These are phyloP conservation scores for Noccaea bulbosa DNA, from an alignment of 345 rosid species.

Conservation along the genomic window DNA sequence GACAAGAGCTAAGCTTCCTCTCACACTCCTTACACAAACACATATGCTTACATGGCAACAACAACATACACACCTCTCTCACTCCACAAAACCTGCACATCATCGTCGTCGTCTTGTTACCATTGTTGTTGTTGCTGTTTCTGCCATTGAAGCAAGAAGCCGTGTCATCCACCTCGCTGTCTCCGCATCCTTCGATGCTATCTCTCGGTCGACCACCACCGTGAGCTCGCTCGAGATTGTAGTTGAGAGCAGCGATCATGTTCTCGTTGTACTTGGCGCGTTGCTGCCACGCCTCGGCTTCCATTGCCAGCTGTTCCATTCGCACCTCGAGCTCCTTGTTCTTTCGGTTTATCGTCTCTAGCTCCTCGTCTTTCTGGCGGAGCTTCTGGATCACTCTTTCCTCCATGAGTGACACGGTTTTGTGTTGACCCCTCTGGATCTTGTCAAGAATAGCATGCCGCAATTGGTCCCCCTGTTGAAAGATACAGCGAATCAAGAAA, in stretches of 20 bases:
- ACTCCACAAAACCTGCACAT: slow-evolving; percentile 79
- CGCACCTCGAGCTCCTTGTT: slow-evolving; percentile 78
- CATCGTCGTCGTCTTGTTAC: slow-evolving; percentile 16
- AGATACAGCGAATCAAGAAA: slow-evolving; percentile 10
- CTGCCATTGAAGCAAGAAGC: slow-evolving; percentile 80
- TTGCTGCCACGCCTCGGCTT: slow-evolving; percentile 83
- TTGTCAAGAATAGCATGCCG: slow-evolving; percentile 60
- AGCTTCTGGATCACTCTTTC: slow-evolving; percentile 63
- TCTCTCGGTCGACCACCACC: slow-evolving; percentile 58
- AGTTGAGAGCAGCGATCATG: slow-evolving; percentile 66
- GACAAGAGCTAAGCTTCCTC: slow-evolving; percentile 82
- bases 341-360: slow-evolving; percentile 67
- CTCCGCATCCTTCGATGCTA: slow-evolving; percentile 84
- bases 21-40: slow-evolving; percentile 91
- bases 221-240: slow-evolving; percentile 70
- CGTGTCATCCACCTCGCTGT: slow-evolving; percentile 86
- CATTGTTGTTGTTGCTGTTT: slow-evolving; percentile 32
- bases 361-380: slow-evolving; percentile 72
- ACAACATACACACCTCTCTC: slow-evolving; percentile 75
- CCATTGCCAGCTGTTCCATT: slow-evolving; percentile 66
- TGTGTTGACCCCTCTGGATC: slow-evolving; percentile 63
- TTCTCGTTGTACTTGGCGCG: slow-evolving; percentile 73
- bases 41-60: slow-evolving; percentile 94
- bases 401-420: slow-evolving; percentile 63
- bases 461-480: slow-evolving; percentile 61